Percentiles rank a stretch among this genome's conserved stretches.
Conservation (phyloP, 441 rosid genomes). For the Croton setiger region DNA sequence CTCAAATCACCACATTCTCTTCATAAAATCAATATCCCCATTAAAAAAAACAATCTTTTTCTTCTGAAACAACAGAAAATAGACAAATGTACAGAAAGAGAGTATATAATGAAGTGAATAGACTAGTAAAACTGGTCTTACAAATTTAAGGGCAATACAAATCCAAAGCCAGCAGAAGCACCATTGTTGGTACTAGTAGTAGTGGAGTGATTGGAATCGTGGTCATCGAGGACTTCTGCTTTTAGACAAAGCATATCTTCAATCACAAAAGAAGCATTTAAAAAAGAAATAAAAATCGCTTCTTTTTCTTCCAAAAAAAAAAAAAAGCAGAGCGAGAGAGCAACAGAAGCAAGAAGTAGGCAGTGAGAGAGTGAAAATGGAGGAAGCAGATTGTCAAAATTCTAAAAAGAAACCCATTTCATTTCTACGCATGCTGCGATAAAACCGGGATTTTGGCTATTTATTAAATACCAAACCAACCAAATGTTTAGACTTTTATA, state of each 20-base stretch:
- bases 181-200: slow-evolving; percentile 21
- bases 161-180: slow-evolving; percentile 30
- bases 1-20: background rate
- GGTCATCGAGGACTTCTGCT: slow-evolving; percentile 63
- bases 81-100: background rate
- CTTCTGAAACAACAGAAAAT: background rate
- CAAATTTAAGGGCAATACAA: slow-evolving; percentile 60
- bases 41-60: background rate
- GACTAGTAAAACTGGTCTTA: slow-evolving; percentile 17
- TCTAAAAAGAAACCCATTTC: background rate
- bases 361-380: background rate
- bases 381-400: slow-evolving; percentile 15
- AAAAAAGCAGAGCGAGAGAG: background rate
- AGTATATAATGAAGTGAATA: background rate
- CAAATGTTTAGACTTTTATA: too few relatives aligned
- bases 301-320: background rate
- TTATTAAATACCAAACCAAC: background rate
- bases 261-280: background rate
- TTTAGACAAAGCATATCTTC: slow-evolving; percentile 68
- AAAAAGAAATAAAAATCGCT: background rate
- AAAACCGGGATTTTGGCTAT: slow-evolving; percentile 19
- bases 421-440: background rate
- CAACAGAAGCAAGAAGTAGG: slow-evolving; percentile 1
- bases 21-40: slow-evolving; percentile 1
- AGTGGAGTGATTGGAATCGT: slow-evolving; percentile 16